Evolutionary conservation across 2,329 filamentous ascomycete genomes (phyloP), one percentile per base, ranked within the genome.

Genomic region (Tolypocladium endophyticum): DNA sequence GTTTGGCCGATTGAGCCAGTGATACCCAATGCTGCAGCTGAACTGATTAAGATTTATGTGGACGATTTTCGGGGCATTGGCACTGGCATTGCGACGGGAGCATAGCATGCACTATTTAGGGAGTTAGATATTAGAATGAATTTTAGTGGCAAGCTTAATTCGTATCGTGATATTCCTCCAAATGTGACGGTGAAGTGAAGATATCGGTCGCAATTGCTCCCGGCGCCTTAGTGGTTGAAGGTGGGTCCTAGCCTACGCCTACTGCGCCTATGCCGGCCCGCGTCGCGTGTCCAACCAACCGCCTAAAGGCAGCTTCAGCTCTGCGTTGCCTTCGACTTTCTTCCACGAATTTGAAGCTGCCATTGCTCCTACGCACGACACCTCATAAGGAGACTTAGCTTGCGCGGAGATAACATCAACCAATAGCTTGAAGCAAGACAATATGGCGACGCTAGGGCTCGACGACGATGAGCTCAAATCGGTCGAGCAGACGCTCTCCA

Each of bases 401-500:
- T 14, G 4, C 20, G 23, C 30, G 11, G 14, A 20, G 20, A 54
- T 9, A n/a, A 14, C 0, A 54, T 1, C 30, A 14, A 18, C 8
- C 43, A 30, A 23, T 16, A 53, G 36, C 33, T 1, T 1, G 33
- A 20, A 12, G 33, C 43, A 6, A 56, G 38, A 9, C 58, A 61
- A 47, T 50, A 77, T 77, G 75, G 72, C 74, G 53, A 70, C 73
- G 30, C 74, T 85, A n/a, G 77, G 78, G 38, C 72, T 85, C 36
- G 77, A 76, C 39, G 77, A 78, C 35, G 84, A 86, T 25, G 84
- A 87, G 71, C 76, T 86, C 65, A 89, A 87, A 73, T 79, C 83
- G 47, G 80, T 92, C 33, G 89, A 92, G 68, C 82, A 87, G 72
- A 85, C 86, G 35, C 83, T 89, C 47, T 83, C 86, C 67, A 82